Evolutionary conservation across 2,329 filamentous ascomycete genomes (phyloP).

Genomic region (Arthroderma sp.): DNA sequence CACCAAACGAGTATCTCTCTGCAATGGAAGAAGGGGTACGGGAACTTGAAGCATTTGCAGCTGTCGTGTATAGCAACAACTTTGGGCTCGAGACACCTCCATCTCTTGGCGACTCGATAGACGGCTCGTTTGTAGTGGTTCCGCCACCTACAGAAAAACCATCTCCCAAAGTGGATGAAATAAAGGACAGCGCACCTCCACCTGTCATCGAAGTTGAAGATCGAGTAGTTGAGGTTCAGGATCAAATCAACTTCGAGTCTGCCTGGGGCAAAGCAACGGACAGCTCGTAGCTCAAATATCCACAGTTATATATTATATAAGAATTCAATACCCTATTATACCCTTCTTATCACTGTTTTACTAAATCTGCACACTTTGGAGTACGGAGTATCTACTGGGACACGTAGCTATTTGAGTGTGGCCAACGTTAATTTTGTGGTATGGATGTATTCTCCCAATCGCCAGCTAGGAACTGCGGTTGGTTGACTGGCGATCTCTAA

Average conservation of each 20-base stretch:
- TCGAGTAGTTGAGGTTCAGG: conserved; percentile 4
- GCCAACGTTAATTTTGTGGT: too few species aligned
- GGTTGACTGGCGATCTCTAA: too few species aligned
- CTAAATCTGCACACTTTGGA: too few species aligned
- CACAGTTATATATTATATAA: neutral
- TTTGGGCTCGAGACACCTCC: conserved; percentile 16
- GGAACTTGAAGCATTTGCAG: conserved; percentile 39
- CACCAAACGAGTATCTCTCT: conserved; percentile 35
- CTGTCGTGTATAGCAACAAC: conserved; percentile 40
- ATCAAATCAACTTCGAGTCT: conserved; percentile 9
- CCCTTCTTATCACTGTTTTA: neutral
- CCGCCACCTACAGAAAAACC: neutral
- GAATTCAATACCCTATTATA: neutral
- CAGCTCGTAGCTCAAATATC: neutral
- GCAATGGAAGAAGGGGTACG: conserved; percentile 36
- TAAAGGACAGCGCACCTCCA: neutral
- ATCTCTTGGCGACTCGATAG: neutral
- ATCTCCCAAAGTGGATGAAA: neutral
- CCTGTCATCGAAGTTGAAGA: neutral
- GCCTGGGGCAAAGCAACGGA: conserved; percentile 14
- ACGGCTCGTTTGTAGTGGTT: neutral
- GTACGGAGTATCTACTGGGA: too few species aligned
- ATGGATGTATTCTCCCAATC: too few species aligned
- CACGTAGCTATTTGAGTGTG: too few species aligned
- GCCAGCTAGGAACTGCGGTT: too few species aligned